Evolutionary conservation across 1,284 basidiomycete genomes (phyloP), one percentile per base, ranked within the genome.

Genomic region (Phaffia rhodozyma): DNA sequence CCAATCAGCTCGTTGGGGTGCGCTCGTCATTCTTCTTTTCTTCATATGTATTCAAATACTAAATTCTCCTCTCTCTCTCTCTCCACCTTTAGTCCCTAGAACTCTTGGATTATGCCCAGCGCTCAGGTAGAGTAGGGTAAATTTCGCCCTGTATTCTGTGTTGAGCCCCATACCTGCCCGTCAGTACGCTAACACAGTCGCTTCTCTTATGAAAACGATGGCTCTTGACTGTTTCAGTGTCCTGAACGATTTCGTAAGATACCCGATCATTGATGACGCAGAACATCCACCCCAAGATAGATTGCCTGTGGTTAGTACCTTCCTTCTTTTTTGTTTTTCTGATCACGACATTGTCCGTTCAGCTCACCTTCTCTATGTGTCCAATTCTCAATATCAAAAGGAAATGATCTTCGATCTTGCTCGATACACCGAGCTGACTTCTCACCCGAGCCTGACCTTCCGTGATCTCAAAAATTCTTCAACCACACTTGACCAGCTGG

Each of bases 351-450:
- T 43, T 16, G 7, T 16, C 38, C 38, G 13, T 43, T 43, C 6
- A 43, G 38, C 38, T 43, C 13, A 11, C 18, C 43, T 25, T 58
- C 49, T 20, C 27, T 32, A 25, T 49, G 25, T 58, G 21, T 55
- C 27, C 1, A 32, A n/a, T 32, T n/a, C 27, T 20, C 27, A 9
- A 32, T 57, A 3, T 3, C 9, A 9, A 11, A 43, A 58, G 57
- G 57, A 58, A 2, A 58, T 49, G n/a, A 7, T 58, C n/a, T 58
- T 58, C 16, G 57, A 58, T 43, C 57, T 58, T 23, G 57, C 21
- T 7, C 47, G 21, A n/a, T 58, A 58, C 43, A n/a, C 27, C 47
- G 27, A 25, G 5, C 43, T 49, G 43, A 21, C 57, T 20, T 32
- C 32, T n/a, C 57, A 58, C 27, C 57, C 47, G 47, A 18, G 9